These are phyloP conservation scores for Nadsonia starkeyi-henricii DNA, from an alignment of 1,139 yeast species.

Conservation along the genomic window DNA sequence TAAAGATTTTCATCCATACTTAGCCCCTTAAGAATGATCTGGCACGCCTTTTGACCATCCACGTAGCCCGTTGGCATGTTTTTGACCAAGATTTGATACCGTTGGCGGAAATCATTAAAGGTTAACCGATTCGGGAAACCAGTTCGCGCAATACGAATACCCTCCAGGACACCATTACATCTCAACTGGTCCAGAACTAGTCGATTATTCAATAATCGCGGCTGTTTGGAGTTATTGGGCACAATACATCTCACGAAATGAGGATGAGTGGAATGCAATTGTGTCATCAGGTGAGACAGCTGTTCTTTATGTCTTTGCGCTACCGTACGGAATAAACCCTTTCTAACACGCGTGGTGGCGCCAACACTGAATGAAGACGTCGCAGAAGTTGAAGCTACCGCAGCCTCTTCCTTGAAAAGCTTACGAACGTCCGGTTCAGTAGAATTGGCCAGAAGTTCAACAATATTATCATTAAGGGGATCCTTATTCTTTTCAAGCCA, in stretches of 20 bases:
- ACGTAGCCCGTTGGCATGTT: conserved; percentile 24
- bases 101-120: conserved; percentile 61
- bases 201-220: conserved; percentile 57
- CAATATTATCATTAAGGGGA: conserved; percentile 70
- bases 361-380: conserved; percentile 7
- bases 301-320: conserved; percentile 71
- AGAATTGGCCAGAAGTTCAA: conserved; percentile 45
- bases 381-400: conserved; percentile 8
- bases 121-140: conserved; percentile 91
- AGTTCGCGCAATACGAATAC: conserved; percentile 90
- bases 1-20: conserved; percentile 50
- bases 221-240: conserved; percentile 67
- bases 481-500: conserved; percentile 95
- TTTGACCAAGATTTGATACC: conserved; percentile 55
- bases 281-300: conserved; percentile 54
- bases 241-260: conserved; percentile 94
- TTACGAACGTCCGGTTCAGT: conserved; percentile 36
- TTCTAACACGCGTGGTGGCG: conserved; percentile 15
- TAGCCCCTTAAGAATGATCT: conserved; percentile 46
- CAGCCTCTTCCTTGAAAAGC: conserved; percentile 29
- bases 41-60: conserved; percentile 50
- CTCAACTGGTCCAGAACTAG: conserved; percentile 80
- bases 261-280: conserved; percentile 72
- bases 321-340: conserved; percentile 58
- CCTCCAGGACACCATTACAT: conserved; percentile 96